A percentile compares a stretch with the other conserved stretches of the same genome.
Conservation (phyloP, 2,329 filamentous ascomycete species). For the Clonostachys rhizophaga region DNA sequence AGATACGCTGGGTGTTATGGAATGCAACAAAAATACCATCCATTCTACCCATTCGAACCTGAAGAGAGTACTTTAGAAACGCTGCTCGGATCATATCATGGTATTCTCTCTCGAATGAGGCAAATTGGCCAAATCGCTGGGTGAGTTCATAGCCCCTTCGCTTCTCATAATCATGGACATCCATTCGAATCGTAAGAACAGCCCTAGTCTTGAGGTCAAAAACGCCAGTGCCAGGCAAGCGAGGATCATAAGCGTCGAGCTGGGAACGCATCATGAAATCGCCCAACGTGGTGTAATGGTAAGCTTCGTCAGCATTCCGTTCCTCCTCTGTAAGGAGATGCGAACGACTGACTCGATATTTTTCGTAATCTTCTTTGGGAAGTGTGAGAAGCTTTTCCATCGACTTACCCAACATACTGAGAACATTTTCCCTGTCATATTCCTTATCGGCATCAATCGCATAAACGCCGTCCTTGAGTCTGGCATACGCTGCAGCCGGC, state of each 20-base stretch:
- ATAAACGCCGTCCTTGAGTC: constrained; percentile 79
- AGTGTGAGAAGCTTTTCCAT: constrained; percentile 94
- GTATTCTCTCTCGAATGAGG: constrained; percentile 93
- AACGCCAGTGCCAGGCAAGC: constrained; percentile 85
- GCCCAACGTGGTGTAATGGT: constrained; percentile 80
- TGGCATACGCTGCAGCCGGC: constrained; percentile 77
- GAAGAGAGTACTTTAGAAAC: constrained; percentile 93
- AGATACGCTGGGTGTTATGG: constrained; percentile 92
- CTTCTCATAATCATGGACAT: constrained; percentile 64
- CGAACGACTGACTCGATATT: constrained; percentile 67
- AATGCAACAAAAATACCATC: constrained; percentile 97
- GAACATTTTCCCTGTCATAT: constrained; percentile 76
- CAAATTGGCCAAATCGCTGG: constrained; percentile 68
- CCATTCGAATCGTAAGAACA: constrained; percentile 88
- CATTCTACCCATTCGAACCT: constrained; percentile 97
- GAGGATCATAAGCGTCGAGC: constrained; percentile 81
- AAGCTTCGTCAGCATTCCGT: constrained; percentile 69
- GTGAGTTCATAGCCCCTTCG: constrained; percentile 87
- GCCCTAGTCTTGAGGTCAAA: constrained; percentile 96
- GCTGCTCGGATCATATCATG: constrained; percentile 95
- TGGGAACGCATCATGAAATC: constrained; percentile 95
- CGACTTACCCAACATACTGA: constrained; percentile 90
- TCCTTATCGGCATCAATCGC: constrained; percentile 96
- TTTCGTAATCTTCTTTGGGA: constrained; percentile 77
- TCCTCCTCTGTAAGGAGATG: constrained; percentile 69